Base-by-base conservation (phyloP, 2,329 filamentous ascomycete species). In the Calonectria leucothoes region DNA sequence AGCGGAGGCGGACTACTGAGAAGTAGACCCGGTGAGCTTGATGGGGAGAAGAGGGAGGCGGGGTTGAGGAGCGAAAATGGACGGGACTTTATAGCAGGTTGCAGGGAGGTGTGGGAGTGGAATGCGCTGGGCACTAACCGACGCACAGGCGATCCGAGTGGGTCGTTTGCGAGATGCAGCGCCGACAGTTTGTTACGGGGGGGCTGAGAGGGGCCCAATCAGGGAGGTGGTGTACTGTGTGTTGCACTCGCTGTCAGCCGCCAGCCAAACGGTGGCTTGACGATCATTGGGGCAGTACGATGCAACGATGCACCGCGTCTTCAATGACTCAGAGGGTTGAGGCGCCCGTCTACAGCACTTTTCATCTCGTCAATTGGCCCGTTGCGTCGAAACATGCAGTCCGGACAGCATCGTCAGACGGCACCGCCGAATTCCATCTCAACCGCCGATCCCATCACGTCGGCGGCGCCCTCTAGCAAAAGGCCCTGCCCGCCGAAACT, bases 21-120 rank as follows among this genome's bases (percentile, higher is more conserved):
- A 25, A 70, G 61, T 72, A 71, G 63, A 74, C 72, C 75, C 70
- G 33, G 29, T 48, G 45, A 27, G 67, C 66, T 76, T 77, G 72
- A 29, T 63, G 66, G 68, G 39, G 52, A 68, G 48, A 42, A 64
- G 61, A 55, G 55, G 45, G 72, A 55, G 68, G 49, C 51, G 48
- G 27, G 11, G 25, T 25, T 29, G 33, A 33, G 42, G 17, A 31
- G 52, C 6, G 59, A 48, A 27, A 52, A 39, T 49, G 45, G 39
- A 63, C 33, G 69, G 37, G 70, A 49, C 52, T 79, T 77, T 79
- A 79, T 78, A 78, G 25, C 55, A 42, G 35, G 20, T 31, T n/a
- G 5, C 27, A 37, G n/a, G 25, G 27, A n/a, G 27, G 14, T 6
- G n/a, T 14, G 25, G 27, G 29, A 29, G 14, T 6, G n/a, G 55